Evolutionary conservation across 176 grass and related monocot genomes (phyloP), one percentile per base, ranked within the genome.

Genomic region (Triticum monococcum): DNA sequence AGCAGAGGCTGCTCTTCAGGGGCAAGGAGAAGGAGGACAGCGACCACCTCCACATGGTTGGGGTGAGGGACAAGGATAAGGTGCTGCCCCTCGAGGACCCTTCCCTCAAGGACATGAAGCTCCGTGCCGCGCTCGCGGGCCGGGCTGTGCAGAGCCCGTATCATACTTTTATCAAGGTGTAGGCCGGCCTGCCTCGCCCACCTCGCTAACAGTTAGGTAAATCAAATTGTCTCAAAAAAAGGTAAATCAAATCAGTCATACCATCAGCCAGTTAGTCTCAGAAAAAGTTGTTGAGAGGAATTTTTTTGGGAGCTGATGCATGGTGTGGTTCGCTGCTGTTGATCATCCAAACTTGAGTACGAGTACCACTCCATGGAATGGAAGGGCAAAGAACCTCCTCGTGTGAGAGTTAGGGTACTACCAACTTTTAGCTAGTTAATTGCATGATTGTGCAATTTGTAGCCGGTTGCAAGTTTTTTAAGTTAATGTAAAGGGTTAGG

Each of bases 41-140:
- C 7, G 97, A 96, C 62, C 75, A 94, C 81, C 94, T 98, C 12
- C 97, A 98, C 82, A 98, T 98, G 97, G 83, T 98, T 31, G 94
- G 97, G 43, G 97, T 98, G n/a, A 82, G 90, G 81, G 92, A 96
- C 68, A 84, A 23, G 71, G 97, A 94, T 88, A 98, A 98, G 86
- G 90, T 98, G 41, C 79, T 98, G 0, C 84, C 96, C 5, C 68
- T 98, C 7, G 92, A 98, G 88, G 94, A 98, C 76, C 97, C 97
- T 43, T 94, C 92, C 22, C 81, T 88, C 17, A 98, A 91, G 79
- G 97, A 98, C 61, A 91, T 84, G 45, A 98, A 98, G 81, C 85
- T 96, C 46, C 79, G 74, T 17, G 60, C 77, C 18, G 48, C 50
- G 0, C 36, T 84, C 0, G 81, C 69, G 12, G 68, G 68, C 61